Evolutionary conservation across 176 grass and related monocot genomes (phyloP).

Genomic region (Phoenix dactylifera): DNA sequence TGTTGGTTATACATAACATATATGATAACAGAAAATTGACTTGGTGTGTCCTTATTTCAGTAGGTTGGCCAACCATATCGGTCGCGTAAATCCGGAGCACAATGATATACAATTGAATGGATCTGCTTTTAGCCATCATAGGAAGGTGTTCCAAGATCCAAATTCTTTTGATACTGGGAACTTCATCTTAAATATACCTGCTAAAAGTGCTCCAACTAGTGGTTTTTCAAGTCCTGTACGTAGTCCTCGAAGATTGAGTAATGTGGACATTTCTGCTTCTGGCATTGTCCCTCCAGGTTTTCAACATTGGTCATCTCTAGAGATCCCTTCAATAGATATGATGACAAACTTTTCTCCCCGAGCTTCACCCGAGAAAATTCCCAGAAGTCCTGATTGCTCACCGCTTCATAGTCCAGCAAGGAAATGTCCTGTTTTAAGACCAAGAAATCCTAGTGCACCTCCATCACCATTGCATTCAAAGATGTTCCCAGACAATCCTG

Average conservation of each 20-base stretch:
- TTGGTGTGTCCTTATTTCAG: not conserved
- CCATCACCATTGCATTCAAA: conserved; percentile 54
- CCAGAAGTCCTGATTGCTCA: conserved; percentile 35
- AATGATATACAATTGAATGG: conserved; percentile 23
- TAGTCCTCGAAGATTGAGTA: conserved; percentile 46
- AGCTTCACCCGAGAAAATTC: conserved; percentile 46
- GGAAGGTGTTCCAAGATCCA: conserved; percentile 41
- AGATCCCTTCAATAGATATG: conserved; percentile 36
- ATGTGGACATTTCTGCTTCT: conserved; percentile 39
- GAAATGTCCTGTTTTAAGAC: conserved; percentile 32
- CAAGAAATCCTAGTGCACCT: conserved; percentile 53
- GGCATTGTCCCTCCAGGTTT: conserved; percentile 22
- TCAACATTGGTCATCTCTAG: conserved; percentile 40
- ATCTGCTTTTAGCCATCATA: conserved; percentile 29
- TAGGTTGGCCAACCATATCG: conserved; percentile 2
- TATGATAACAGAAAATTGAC: not conserved
- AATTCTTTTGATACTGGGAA: conserved; percentile 34
- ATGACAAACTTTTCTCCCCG: conserved; percentile 30
- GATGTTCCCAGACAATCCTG: conserved; percentile 37
- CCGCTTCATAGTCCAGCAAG: conserved; percentile 44
- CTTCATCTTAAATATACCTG: conserved; percentile 55
- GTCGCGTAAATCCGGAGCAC: conserved; percentile 7
- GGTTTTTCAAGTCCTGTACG: conserved; percentile 64
- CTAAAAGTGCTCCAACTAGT: conserved; percentile 71
- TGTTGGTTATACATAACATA: conserved; percentile 21